Percentiles rank a stretch among this genome's conserved stretches.
Evolutionary conservation across 2,329 filamentous ascomycete species (phyloP).

Genomic region (Byssothecium circinans): DNA sequence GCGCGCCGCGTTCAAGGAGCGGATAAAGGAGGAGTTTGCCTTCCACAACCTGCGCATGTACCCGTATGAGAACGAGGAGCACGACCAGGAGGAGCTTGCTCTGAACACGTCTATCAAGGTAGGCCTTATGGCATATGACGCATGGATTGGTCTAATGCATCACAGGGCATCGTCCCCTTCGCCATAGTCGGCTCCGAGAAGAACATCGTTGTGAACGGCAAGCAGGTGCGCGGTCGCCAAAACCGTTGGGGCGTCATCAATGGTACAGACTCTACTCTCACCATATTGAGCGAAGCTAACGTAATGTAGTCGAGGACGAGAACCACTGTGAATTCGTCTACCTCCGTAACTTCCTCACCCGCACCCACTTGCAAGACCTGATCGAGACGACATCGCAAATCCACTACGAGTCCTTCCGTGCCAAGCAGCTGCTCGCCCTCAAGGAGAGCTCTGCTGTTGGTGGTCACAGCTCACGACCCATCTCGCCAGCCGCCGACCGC

Average conservation of each 20-base stretch:
- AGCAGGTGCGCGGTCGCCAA: constrained; percentile 95
- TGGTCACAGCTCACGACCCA: constrained; percentile 79
- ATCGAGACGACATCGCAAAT: constrained; percentile 99
- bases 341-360: constrained; percentile 95
- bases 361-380: constrained; percentile 96
- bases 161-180: constrained; percentile 88
- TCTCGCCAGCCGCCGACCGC: constrained; percentile 90
- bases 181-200: constrained; percentile 98
- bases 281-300: constrained; percentile 15
- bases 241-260: constrained; percentile 99
- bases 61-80: constrained; percentile 98
- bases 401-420: constrained; percentile 99
- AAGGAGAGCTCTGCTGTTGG: constrained; percentile 96
- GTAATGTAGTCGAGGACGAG: constrained; percentile 79
- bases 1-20: constrained; percentile 93
- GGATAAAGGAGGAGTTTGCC: constrained; percentile 97
- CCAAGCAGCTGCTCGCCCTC: constrained; percentile 95
- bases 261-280: constrained; percentile 27
- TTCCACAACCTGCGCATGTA: constrained; percentile 99
- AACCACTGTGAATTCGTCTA: constrained; percentile 99
- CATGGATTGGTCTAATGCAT: constrained; percentile 38
- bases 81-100: constrained; percentile 92
- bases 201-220: constrained; percentile 94
- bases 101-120: constrained; percentile 98
- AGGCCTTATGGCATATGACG: constrained; percentile 23